phyloP scores from a whole-genome alignment of 306 rosid genomes.

The Quercus parvula region DNA sequence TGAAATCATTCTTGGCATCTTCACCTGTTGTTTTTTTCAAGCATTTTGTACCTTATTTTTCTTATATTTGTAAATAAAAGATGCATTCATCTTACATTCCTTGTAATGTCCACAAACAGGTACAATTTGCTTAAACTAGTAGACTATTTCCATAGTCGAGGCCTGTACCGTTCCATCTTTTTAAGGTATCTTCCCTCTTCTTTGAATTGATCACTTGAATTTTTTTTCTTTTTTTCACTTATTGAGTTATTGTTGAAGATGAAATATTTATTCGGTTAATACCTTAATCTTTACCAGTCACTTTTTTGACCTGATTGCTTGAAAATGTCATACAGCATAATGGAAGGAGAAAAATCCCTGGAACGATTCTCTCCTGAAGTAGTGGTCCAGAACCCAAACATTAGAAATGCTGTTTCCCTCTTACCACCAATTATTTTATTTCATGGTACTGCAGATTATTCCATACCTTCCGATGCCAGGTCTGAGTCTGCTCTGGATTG shows the following conservation, averaged over 20 bases:
- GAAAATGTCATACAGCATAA: constrained; percentile 58
- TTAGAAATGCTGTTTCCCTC: constrained; percentile 59
- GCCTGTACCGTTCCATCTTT: constrained; percentile 81
- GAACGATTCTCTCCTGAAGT: constrained; percentile 83
- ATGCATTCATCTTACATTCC: constrained; percentile 9
- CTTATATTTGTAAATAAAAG: background rate
- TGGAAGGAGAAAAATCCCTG: constrained; percentile 92
- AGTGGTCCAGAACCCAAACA: constrained; percentile 63
- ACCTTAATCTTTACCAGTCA: constrained; percentile 10
- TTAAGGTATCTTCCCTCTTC: constrained; percentile 40
- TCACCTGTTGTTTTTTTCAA: constrained; percentile 13
- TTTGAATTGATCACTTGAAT: background rate
- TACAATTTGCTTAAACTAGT: constrained; percentile 69
- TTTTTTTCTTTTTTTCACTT: background rate
- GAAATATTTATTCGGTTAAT: constrained; percentile 5
- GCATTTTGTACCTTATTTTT: background rate
- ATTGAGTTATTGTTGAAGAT: background rate
- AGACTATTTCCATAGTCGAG: constrained; percentile 78
- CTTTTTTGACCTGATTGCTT: constrained; percentile 22
- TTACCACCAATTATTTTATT: constrained; percentile 67
- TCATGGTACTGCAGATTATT: constrained; percentile 93
- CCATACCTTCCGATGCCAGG: constrained; percentile 91
- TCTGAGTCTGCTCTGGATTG: constrained; percentile 25
- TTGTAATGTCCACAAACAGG: constrained; percentile 50
- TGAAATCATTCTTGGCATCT: constrained; percentile 8